Conservation (phyloP, 75 land plant species). For the Picea glauca region DNA sequence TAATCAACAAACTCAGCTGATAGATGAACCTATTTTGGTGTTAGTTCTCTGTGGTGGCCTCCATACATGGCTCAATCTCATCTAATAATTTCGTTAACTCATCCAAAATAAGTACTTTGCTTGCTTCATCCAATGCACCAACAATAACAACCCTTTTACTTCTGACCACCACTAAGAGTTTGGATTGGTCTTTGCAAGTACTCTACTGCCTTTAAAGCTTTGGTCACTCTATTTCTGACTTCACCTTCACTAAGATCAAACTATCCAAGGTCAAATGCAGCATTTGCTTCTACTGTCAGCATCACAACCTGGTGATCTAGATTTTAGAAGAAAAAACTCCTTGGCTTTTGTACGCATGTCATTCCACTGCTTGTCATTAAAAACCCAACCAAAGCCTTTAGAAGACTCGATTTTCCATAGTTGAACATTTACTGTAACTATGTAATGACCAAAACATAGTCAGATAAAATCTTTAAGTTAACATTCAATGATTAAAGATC, state of each 20-base stretch:
- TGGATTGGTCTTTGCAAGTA: slow-evolving; percentile 77
- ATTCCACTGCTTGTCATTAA: no score
- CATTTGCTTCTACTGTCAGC: slow-evolving; percentile 99
- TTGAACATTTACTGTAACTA: no score
- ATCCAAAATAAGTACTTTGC: slow-evolving; percentile 84
- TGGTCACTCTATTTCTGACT: slow-evolving; percentile 60
- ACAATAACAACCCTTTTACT: slow-evolving; percentile 94
- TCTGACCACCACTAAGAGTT: slow-evolving; percentile 98
- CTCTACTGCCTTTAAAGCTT: slow-evolving; percentile 74
- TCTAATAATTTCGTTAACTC: slow-evolving; percentile 95
- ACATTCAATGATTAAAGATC: no score
- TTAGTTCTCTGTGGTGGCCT: no score
- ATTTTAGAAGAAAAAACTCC: no score
- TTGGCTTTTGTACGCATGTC: no score
- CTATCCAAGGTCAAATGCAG: slow-evolving; percentile 94
- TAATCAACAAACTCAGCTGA: no score
- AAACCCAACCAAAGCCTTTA: no score
- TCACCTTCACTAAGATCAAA: slow-evolving; percentile 58
- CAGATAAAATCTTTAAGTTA: no score
- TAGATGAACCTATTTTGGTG: no score
- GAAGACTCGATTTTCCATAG: no score
- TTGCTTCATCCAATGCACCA: slow-evolving; percentile 91
- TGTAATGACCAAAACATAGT: no score
- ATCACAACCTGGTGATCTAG: slow-evolving; percentile 67
- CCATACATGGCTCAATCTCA: slow-evolving; percentile 18